Evolutionary conservation across 768 basidiomycete genomes (phyloP), one percentile per base, ranked within the genome.

Genomic region (Termitomyces eurrhizus): DNA sequence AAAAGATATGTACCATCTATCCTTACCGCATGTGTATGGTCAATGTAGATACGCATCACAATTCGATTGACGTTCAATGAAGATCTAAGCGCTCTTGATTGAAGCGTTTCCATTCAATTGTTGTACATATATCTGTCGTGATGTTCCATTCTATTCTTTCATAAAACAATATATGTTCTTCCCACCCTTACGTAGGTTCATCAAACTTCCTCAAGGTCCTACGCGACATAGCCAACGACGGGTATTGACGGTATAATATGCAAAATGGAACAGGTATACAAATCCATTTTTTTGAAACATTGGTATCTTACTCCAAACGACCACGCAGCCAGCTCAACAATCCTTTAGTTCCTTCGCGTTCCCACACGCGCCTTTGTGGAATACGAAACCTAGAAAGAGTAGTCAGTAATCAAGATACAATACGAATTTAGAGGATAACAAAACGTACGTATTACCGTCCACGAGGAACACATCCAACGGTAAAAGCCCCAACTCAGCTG

Each of bases 311-410:
- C 64, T 90, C 89, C 50, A 92, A 80, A 62, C 91, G 79, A 18
- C 88, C 89, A 56, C 88, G 79, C 67, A 93, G 70, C 91, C 91
- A 93, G 60, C 81, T 86, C 75, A 92, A 67, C 57, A 93, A 67
- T 2, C 92, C 91, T 65, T 89, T 92, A 21, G 90, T 92, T 2
- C 91, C 92, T 67, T 93, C 92, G 50, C 90, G 78, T 70, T 93
- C 92, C 92, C 92, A 94, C 11, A 94, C 86, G 24, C 87, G 79
- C 62, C 92, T 78, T 60, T 87, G 84, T 0, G 92, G 92, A 21
- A 92, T 85, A 33, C 92, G 87, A 78, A 94, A 94, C 14, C 90
- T 92, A 36, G 49, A 32, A 44, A 53, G 35, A 56, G 14, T 29
- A 33, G 26, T 42, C 4, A 48, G 7, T 18, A 42, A 53, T 57